Base-by-base conservation (phyloP, 1,284 basidiomycete genomes). In the Trametes pubescens region DNA sequence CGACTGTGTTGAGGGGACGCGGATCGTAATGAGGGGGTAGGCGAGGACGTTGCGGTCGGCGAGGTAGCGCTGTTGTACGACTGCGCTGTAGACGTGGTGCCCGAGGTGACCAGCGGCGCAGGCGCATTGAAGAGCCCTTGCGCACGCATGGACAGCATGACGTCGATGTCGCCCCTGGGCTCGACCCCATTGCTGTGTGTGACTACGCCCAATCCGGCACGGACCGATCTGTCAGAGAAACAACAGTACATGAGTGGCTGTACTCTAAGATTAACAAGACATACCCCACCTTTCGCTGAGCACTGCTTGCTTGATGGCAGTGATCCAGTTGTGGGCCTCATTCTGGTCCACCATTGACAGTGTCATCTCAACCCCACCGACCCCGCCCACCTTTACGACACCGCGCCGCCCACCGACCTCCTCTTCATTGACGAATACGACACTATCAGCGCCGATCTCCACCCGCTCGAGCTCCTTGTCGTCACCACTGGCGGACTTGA, bases 91-190 rank as follows among this genome's bases (percentile, higher is more conserved):
- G 59, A 57, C 16, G 57, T 22, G 10, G 58, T 46, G 26, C 35
- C 47, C 4, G 61, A 46, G 13, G 47, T 52, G 26, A 51, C 49
- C 9, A 47, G 10, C 5, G 67, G 62, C 29, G 61, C 59, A 18
- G 62, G 67, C n/a, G 73, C 68, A 5, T 74, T 68, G 54, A 84
- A 78, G 44, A 86, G 79, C 16, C 84, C 85, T 68, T 89, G 89
- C 26, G 85, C 83, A 44, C 87, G 87, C 81, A 92, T 90, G n/a
- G 89, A 89, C 35, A 92, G 80, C 84, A 92, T 89, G 54, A 92
- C 91, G 73, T 92, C 90, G 79, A 92, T 84, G 71, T 92, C 90
- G 5, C 91, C 90, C 57, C 86, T 82, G 22, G 90, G 90, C 64
- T 90, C 90, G 43, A 83, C 76, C 14, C 79, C 79, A 18, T 80